Base-by-base conservation (phyloP, 1,139 yeast genomes). In the Saccharomyces hybrid region DNA sequence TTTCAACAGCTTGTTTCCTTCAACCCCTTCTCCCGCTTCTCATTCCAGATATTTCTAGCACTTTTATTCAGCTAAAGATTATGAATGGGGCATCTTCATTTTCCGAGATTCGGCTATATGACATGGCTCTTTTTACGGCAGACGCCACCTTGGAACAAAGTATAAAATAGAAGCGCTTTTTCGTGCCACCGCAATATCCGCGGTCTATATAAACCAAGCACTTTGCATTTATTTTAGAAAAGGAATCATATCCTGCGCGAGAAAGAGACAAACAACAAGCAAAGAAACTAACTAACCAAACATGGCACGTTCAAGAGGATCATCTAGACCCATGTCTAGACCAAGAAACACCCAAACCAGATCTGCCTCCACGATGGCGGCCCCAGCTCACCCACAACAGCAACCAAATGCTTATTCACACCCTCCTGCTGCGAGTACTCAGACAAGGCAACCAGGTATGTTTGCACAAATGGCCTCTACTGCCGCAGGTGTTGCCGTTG, bases 401-500 rank as follows among this genome's bases (percentile, higher is more conserved):
- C 67, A 62, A 59, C 73, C 59, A 61, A 57, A 60, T 60, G 59
- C 69, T 53, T 59, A 68, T 63, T 60, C 72, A 26, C 71, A 67
- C 46, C 72, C 72, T 57, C 74, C 74, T 56, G 70, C 75, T 38
- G 67, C 70, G 42, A 53, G 46, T 66, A 75, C 76, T 52, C 80
- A 74, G 57, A 77, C 79, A 53, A 80, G 75, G 70, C 88, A 83
- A 70, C 98, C 99, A 52, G 97, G 98, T 64, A 69, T 93, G 71
- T 91, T 93, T 68, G 88, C 95, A 57, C 96, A 93, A 75, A 93
- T 93, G 98, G 98, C 98, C 34, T 80, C 96, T 48, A 93, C 99
- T 54, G 99, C 99, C 57, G 99, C 98, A 53, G 99, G 99, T 82
- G 99, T 93, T 42, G 99, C 98, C 52, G 97, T 93, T 56, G 99